A percentile compares a stretch with the other conserved stretches of the same genome.
Conservation (phyloP, 768 basidiomycete species). For the Mycena metata region DNA sequence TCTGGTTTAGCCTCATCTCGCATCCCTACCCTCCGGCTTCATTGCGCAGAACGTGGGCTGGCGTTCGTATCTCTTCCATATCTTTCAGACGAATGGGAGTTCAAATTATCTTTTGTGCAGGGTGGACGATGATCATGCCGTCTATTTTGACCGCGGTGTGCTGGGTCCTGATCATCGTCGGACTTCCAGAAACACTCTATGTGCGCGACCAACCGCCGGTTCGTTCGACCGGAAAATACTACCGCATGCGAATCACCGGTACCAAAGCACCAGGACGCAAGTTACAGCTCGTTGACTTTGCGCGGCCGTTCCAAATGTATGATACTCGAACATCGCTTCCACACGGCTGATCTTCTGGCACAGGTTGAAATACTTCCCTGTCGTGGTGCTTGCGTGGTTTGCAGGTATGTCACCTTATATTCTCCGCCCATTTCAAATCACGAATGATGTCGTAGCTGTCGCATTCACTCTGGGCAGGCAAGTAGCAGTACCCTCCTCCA, state of each 20-base stretch:
- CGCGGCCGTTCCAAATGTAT: slow-evolving; percentile 37
- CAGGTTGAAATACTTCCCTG: slow-evolving; percentile 36
- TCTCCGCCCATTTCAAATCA: background rate
- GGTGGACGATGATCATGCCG: slow-evolving; percentile 34
- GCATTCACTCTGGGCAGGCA: slow-evolving; percentile 40
- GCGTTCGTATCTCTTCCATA: slow-evolving; percentile 6
- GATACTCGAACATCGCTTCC: background rate
- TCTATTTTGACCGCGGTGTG: slow-evolving; percentile 31
- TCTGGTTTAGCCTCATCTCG: slow-evolving; percentile 30
- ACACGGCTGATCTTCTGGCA: background rate
- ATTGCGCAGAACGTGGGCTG: slow-evolving; percentile 37
- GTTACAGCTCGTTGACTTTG: slow-evolving; percentile 35
- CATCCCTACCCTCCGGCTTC: slow-evolving; percentile 37
- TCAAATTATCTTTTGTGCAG: no score
- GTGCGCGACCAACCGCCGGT: slow-evolving; percentile 17
- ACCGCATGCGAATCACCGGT: slow-evolving; percentile 34
- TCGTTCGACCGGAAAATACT: slow-evolving; percentile 17
- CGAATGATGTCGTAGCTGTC: slow-evolving; percentile 28
- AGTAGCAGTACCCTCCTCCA: background rate
- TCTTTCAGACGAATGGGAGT: no score
- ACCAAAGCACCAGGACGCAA: slow-evolving; percentile 3
- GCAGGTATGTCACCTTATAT: slow-evolving; percentile 18
- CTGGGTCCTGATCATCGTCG: slow-evolving; percentile 34
- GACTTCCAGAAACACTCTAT: slow-evolving; percentile 37
- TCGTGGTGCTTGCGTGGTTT: slow-evolving; percentile 32